Conservation (phyloP, 257 asterid species). For the Fraxinus quadrangulata region DNA sequence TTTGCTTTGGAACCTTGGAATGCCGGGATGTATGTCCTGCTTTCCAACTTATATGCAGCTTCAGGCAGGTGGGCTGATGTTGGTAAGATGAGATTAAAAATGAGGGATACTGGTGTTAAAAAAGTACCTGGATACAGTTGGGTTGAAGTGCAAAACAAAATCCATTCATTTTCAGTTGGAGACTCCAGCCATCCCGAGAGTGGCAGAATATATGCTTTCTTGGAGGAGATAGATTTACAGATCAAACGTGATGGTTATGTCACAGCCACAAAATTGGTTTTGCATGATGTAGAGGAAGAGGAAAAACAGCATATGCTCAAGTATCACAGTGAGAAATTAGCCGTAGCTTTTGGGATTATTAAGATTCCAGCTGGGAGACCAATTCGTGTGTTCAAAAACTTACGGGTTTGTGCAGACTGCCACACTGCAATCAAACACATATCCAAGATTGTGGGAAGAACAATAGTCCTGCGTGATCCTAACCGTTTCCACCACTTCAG, state of each 20-base stretch:
- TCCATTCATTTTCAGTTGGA: constrained; percentile 84
- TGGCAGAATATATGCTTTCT: constrained; percentile 56
- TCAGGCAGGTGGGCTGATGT: constrained; percentile 90
- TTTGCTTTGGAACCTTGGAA: constrained; percentile 85
- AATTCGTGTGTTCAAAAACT: constrained; percentile 79
- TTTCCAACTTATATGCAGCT: constrained; percentile 84
- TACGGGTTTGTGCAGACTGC: constrained; percentile 91
- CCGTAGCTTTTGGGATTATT: constrained; percentile 85
- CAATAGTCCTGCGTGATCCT: constrained; percentile 79
- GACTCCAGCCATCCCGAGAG: constrained; percentile 71
- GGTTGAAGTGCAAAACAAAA: constrained; percentile 76
- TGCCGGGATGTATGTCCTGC: constrained; percentile 89
- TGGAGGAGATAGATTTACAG: constrained; percentile 69
- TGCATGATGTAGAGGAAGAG: constrained; percentile 97
- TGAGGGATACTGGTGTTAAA: constrained; percentile 72
- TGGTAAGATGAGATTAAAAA: constrained; percentile 66
- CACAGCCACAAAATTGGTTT: constrained; percentile 73
- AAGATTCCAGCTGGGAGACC: constrained; percentile 76
- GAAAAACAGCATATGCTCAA: constrained; percentile 85
- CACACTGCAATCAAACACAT: constrained; percentile 78
- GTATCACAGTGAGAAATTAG: constrained; percentile 89
- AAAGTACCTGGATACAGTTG: constrained; percentile 88
- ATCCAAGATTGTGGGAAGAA: constrained; percentile 74
- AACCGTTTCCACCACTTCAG: constrained; percentile 92
- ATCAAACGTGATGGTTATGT: constrained; percentile 75